Evolutionary conservation across 352 stramenopile genomes (phyloP), one percentile per base, ranked within the genome.

Genomic region (Globisporangium rhizosaccharum): DNA sequence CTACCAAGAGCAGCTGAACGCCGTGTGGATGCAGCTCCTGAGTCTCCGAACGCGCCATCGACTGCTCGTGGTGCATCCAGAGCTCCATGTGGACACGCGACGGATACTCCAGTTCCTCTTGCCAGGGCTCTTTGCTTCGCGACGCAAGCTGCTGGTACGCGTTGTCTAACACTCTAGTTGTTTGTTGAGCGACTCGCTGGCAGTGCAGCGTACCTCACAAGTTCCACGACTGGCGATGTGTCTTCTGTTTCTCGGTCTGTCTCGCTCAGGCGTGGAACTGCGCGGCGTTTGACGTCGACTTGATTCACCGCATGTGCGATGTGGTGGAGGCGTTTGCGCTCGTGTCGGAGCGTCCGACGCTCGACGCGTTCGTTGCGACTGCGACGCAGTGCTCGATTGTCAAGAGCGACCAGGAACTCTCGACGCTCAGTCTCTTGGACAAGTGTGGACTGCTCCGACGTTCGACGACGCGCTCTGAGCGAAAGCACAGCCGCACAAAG

Each of bases 131-230:
- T 85, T 95, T 51, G 72, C 71, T 14, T 87, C 83, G 55, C 79
- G 83, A 11, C 76, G 81, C 23, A 90, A 89, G 37, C 60, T 89
- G 8, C 61, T 92, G 78, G 85, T 94, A 76, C 48, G 76, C 51
- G 33, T 25, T 14, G 28, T 6, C 28, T 33, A 6, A 7, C 28
- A 33, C 6, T 33, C 28, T 3, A 6, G 2, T 57, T 1, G 44
- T 53, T 45, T n/a, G 47, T 57, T 39, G 48, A 23, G n/a, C 8
- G 8, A 28, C 1, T 15, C 17, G 28, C 26, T 58, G 39, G 9
- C 37, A 63, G 42, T 53, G 39, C 9, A 59, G 20, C 10, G 30
- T 10, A 25, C 3, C 33, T 45, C 26, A 56, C 51, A 15, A 9
- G 33, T 2, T 12, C 1, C 12, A 18, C 14, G 8, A 44, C 5